A percentile compares a stretch with the other conserved stretches of the same genome.
Evolutionary conservation across 352 stramenopile genomes (phyloP).

Genomic region (Phytophthora syringae): DNA sequence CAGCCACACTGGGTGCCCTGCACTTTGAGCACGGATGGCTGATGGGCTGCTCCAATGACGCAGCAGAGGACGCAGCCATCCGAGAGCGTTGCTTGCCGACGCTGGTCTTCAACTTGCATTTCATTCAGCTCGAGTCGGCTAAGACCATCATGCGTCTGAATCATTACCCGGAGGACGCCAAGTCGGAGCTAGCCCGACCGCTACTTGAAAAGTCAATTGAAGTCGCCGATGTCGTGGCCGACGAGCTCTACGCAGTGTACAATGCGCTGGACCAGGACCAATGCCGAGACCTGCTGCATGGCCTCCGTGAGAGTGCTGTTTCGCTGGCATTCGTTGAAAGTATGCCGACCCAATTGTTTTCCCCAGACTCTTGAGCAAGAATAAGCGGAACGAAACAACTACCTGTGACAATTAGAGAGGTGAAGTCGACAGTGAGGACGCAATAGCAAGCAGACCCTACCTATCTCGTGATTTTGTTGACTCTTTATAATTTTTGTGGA

Average conservation of each 20-base stretch:
- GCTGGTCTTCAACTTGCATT: slow-evolving; percentile 79
- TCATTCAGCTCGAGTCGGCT: slow-evolving; percentile 79
- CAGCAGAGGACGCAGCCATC: slow-evolving; percentile 49
- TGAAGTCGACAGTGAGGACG: slow-evolving; percentile 16
- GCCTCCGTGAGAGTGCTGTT: slow-evolving; percentile 74
- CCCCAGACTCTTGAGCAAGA: slow-evolving; percentile 31
- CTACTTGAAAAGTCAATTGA: slow-evolving; percentile 79
- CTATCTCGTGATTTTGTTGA: slow-evolving; percentile 21
- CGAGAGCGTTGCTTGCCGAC: slow-evolving; percentile 67
- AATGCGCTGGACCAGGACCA: slow-evolving; percentile 65
- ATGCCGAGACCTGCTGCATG: slow-evolving; percentile 68
- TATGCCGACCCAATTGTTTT: slow-evolving; percentile 19
- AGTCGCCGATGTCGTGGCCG: slow-evolving; percentile 79
- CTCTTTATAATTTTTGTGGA: background rate
- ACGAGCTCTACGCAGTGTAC: slow-evolving; percentile 79
- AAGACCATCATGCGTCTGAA: slow-evolving; percentile 74
- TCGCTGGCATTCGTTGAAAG: slow-evolving; percentile 65
- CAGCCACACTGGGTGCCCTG: slow-evolving; percentile 67
- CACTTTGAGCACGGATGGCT: slow-evolving; percentile 87
- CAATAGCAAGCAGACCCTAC: slow-evolving; percentile 34
- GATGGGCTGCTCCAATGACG: slow-evolving; percentile 50
- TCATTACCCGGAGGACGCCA: slow-evolving; percentile 64
- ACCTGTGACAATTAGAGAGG: slow-evolving; percentile 39
- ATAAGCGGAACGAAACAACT: slow-evolving; percentile 23
- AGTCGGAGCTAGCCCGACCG: slow-evolving; percentile 59